phyloP scores from a whole-genome alignment of 1,139 yeast genomes.

The Diutina mesorugosa region DNA sequence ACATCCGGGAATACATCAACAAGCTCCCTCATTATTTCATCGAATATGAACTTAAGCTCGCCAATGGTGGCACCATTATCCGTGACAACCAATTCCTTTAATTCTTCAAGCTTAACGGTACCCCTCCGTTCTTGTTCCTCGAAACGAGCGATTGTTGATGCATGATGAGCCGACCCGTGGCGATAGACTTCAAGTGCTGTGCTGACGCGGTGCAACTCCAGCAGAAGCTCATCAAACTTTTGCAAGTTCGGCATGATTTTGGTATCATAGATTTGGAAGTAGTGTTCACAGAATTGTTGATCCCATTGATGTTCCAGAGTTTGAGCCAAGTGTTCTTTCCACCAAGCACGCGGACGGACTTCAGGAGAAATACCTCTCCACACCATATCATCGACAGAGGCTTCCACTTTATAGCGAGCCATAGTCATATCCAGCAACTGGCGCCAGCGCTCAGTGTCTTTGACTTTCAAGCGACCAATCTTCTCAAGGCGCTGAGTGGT shows the following conservation, averaged over 20 bases:
- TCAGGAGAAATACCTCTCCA: background rate
- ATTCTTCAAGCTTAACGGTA: background rate
- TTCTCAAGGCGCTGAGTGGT: background rate
- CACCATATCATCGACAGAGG: background rate
- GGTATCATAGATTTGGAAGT: background rate
- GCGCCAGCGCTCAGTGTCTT: background rate
- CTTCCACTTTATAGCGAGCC: background rate
- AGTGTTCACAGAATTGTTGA: slow-evolving; percentile 1
- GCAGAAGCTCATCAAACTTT: background rate
- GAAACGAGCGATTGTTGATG: background rate
- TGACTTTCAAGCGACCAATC: background rate
- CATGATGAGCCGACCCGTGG: background rate
- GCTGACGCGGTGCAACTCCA: background rate
- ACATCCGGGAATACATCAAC: slow-evolving; percentile 1
- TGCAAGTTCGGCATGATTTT: background rate
- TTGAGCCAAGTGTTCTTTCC: slow-evolving; percentile 2
- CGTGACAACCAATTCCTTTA: background rate
- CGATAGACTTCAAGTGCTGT: background rate
- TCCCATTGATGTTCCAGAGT: background rate
- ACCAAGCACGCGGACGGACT: background rate
- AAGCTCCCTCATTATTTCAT: background rate
- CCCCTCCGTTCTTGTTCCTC: background rate
- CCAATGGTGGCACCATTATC: background rate
- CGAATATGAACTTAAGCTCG: background rate
- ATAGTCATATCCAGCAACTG: background rate